Percentiles rank a stretch among this genome's conserved stretches.
Conservation (phyloP, 345 rosid genomes). For the Anacardium occidentale region DNA sequence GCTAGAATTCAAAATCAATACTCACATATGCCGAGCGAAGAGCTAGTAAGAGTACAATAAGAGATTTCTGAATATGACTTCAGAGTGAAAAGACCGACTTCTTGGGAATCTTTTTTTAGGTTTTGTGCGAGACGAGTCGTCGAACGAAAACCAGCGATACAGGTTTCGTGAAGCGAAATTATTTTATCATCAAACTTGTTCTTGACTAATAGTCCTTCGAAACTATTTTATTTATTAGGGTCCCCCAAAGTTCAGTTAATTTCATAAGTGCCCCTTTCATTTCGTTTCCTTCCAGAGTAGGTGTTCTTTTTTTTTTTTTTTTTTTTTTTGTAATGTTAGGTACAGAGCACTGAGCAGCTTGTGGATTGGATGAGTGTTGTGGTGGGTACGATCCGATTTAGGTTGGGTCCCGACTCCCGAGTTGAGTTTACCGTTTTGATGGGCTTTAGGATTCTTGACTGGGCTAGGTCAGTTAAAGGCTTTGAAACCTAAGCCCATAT, state of each 20-base stretch:
- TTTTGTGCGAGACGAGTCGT: conserved; percentile 2
- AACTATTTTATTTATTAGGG: background rate
- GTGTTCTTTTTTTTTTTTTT: no score
- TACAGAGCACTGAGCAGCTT: background rate
- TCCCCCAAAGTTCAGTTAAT: background rate
- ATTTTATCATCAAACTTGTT: background rate
- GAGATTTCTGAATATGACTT: background rate
- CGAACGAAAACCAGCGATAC: background rate
- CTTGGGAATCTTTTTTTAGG: background rate
- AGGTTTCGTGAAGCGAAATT: background rate
- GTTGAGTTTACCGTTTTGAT: no score
- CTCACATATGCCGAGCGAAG: conserved; percentile 18
- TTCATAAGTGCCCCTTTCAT: background rate
- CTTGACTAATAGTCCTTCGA: background rate
- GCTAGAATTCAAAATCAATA: background rate
- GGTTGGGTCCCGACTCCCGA: background rate
- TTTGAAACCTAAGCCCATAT: no score
- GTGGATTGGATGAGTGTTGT: background rate
- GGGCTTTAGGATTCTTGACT: background rate
- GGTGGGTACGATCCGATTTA: background rate
- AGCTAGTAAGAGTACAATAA: background rate
- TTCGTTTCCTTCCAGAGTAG: no score
- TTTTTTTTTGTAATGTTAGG: no score
- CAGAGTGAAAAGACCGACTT: background rate
- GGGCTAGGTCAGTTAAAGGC: no score